Evolutionary conservation across 768 basidiomycete species (phyloP).

Genomic region (Rhodotorula kratochvilovae): DNA sequence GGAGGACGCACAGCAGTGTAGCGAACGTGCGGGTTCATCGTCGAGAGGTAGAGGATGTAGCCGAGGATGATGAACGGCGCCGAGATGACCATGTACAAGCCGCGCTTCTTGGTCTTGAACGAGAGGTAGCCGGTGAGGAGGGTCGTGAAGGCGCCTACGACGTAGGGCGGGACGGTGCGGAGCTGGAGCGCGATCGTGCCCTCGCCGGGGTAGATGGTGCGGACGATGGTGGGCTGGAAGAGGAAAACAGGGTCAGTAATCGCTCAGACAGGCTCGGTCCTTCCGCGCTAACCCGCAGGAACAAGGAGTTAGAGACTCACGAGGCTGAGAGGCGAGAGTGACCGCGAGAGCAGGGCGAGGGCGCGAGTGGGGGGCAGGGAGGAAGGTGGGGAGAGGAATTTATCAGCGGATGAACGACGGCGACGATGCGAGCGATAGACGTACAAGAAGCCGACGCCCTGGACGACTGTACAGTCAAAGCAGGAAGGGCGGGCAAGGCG

Average conservation of each 20-base stretch:
- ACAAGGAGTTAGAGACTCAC: background rate
- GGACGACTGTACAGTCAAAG: background rate
- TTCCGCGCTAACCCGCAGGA: too few relatives aligned
- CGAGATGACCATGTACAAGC: conserved; percentile 26
- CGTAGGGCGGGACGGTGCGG: conserved; percentile 6
- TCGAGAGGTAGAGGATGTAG: conserved; percentile 27
- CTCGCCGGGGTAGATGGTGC: conserved; percentile 40
- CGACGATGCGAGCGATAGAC: too few relatives aligned
- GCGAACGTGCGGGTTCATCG: conserved; percentile 12
- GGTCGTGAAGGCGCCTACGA: conserved; percentile 34
- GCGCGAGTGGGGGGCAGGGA: too few relatives aligned
- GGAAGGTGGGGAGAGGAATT: too few relatives aligned
- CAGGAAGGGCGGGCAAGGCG: too few relatives aligned
- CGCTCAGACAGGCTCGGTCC: too few relatives aligned
- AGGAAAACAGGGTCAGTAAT: background rate
- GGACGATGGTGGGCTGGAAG: conserved; percentile 39
- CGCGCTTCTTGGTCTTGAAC: conserved; percentile 35
- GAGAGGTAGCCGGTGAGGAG: conserved; percentile 29
- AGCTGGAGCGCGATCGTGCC: conserved; percentile 36
- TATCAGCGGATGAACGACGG: background rate
- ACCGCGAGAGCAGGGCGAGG: too few relatives aligned
- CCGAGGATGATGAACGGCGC: conserved; percentile 12
- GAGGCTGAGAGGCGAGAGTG: background rate
- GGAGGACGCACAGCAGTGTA: conserved; percentile 13
- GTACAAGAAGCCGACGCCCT: background rate